Percentiles rank a stretch among this genome's conserved stretches.
Evolutionary conservation across 768 basidiomycete species (phyloP).

Genomic region (Sutorius australiensis): DNA sequence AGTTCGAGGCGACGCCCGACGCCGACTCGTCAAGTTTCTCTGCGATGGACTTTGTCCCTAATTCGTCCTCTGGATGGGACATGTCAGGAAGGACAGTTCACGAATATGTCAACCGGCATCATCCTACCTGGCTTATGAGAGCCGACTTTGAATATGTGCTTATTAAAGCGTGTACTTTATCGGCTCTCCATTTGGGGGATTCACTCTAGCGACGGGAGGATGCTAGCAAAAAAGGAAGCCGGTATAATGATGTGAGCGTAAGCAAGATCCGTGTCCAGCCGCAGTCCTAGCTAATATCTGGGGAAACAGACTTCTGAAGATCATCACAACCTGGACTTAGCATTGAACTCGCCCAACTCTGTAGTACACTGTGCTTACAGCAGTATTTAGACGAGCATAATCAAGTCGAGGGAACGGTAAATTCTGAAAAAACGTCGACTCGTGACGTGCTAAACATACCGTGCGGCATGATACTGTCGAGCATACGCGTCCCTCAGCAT

Average conservation of each 20-base stretch:
- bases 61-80: constrained; percentile 1
- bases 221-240: neutral
- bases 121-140: neutral
- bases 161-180: neutral
- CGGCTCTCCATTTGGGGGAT: neutral
- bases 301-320: too few relatives aligned
- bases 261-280: too few relatives aligned
- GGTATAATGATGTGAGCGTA: neutral
- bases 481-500: constrained; percentile 27
- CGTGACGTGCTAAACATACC: neutral
- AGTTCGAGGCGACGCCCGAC: neutral
- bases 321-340: too few relatives aligned
- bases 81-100: neutral
- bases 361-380: neutral
- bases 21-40: neutral
- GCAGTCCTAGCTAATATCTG: too few relatives aligned
- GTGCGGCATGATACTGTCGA: constrained; percentile 2
- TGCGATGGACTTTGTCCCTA: neutral
- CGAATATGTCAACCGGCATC: too few relatives aligned
- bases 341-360: neutral
- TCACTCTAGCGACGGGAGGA: too few relatives aligned
- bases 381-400: neutral
- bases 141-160: neutral
- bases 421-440: neutral
- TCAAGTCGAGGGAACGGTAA: neutral